Percentiles rank a stretch among this genome's conserved stretches.
Evolutionary conservation across 768 basidiomycete genomes (phyloP).

Genomic region (Serendipita sp.): DNA sequence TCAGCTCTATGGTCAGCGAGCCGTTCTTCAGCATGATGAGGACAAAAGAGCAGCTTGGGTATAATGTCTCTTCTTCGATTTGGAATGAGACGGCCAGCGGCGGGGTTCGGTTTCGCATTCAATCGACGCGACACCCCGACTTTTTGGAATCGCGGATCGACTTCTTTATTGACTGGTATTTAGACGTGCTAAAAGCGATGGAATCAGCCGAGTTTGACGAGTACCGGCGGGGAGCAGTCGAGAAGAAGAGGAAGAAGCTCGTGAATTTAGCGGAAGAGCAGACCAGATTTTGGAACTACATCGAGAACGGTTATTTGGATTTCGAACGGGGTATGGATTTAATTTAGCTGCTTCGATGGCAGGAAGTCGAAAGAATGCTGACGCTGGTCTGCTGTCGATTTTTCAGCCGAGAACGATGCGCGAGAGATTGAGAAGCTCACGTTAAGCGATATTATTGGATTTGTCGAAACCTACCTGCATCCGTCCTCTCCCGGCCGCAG

Average conservation of each 20-base stretch:
- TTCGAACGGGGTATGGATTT: constrained; percentile 57
- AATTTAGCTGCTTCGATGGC: neutral
- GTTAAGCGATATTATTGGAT: constrained; percentile 56
- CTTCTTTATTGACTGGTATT: constrained; percentile 66
- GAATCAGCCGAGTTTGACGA: constrained; percentile 51
- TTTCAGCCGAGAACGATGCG: constrained; percentile 56
- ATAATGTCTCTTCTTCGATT: constrained; percentile 54
- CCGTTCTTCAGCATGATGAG: constrained; percentile 82
- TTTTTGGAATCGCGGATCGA: constrained; percentile 83
- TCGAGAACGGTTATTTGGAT: constrained; percentile 69
- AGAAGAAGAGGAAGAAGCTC: constrained; percentile 65
- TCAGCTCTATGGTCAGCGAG: constrained; percentile 74
- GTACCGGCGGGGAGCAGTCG: constrained; percentile 60
- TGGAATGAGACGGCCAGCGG: constrained; percentile 22
- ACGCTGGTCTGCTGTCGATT: no score
- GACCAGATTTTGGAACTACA: constrained; percentile 46
- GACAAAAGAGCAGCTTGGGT: constrained; percentile 91
- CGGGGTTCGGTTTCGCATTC: constrained; percentile 39
- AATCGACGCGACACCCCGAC: constrained; percentile 65
- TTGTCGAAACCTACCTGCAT: constrained; percentile 57
- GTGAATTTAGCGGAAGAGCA: constrained; percentile 77
- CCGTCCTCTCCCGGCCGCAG: constrained; percentile 50
- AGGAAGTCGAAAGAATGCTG: no score
- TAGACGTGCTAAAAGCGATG: constrained; percentile 50
- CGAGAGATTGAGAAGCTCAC: constrained; percentile 43